A percentile compares a stretch with the other conserved stretches of the same genome.
phyloP scores from a whole-genome alignment of 1,284 basidiomycete species.

The Rhizoctonia solani region DNA sequence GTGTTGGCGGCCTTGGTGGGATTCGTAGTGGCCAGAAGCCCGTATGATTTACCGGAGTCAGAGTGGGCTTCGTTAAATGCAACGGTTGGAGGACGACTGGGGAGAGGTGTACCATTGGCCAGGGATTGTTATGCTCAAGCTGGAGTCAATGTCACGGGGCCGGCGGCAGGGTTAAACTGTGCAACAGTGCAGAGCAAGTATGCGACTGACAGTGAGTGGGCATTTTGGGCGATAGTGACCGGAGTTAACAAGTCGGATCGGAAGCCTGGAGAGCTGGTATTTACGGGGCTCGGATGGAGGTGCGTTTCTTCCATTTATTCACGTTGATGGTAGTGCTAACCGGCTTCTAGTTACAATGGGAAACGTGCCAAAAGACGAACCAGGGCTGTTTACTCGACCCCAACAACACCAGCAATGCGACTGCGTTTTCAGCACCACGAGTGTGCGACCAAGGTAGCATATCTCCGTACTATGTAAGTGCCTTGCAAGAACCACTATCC shows the following conservation, averaged over 20 bases:
- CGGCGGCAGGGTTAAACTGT: background rate
- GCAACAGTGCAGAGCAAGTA: conserved; percentile 22
- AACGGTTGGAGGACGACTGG: conserved; percentile 18
- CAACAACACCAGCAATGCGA: background rate
- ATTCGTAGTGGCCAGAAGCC: background rate
- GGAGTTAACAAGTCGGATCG: background rate
- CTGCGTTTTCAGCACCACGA: background rate
- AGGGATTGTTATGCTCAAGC: background rate
- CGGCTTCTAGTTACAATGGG: conserved; percentile 16
- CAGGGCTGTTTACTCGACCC: conserved; percentile 17
- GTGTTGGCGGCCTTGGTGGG: no score
- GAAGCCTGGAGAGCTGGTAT: conserved; percentile 11
- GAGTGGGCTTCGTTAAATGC: conserved; percentile 25
- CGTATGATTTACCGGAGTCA: background rate
- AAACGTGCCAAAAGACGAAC: conserved; percentile 20
- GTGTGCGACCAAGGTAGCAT: conserved; percentile 28
- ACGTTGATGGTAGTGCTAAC: background rate
- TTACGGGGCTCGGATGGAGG: conserved; percentile 7
- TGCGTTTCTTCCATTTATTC: background rate
- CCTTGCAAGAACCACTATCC: no score
- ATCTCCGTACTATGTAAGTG: conserved; percentile 20
- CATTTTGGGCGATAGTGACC: background rate
- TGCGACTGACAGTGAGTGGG: background rate
- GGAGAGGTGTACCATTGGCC: background rate
- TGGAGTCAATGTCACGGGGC: background rate